Base-by-base conservation (phyloP, 148 eudicot genomes). In the Vaccinium corymbosum region DNA sequence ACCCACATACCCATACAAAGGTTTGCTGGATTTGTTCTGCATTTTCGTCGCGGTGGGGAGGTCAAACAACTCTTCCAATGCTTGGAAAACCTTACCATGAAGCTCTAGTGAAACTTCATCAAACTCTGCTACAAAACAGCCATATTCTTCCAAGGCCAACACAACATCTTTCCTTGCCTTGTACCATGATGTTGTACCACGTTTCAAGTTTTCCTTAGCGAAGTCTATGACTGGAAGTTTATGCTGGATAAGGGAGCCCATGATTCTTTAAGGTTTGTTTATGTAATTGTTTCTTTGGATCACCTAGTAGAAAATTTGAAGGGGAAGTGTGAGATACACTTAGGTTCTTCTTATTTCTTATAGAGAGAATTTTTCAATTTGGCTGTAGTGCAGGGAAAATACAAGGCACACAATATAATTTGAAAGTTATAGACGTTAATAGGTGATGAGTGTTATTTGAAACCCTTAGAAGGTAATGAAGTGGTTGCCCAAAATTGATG, bases 1-100 rank as follows among this genome's bases (percentile, higher is more conserved):
- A 48, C 91, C 91, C 7, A 90, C 91, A 74, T 89, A 90, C 68
- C 93, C 93, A 86, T 83, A 90, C 85, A 89, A 80, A 35, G 92
- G 92, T 38, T 87, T 89, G 13, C 48, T 78, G 76, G 91, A 90
- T 80, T 83, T 87, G 84, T 90, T 90, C 51, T 89, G 91, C 8
- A 90, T 76, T 86, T 90, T 90, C 48, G 73, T 83, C 15, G 86
- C 86, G 15, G 87, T 87, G 9, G 93, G 91, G 49, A 90, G 86
- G 22, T 87, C 85, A 75, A 90, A 90, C 79, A 90, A 59, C 29
- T 87, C 87, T 79, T 86, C 78, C 6, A 89, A 11, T 6, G 88
- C 85, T 1, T 75, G 17, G 74, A 90, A 89, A 50, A 87, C 89
- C 9, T 35, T 70, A 57, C 81, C 20, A 17, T 89, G 87, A 38